phyloP scores from a whole-genome alignment of 2,329 filamentous ascomycete species.

The Colletotrichum lupini region DNA sequence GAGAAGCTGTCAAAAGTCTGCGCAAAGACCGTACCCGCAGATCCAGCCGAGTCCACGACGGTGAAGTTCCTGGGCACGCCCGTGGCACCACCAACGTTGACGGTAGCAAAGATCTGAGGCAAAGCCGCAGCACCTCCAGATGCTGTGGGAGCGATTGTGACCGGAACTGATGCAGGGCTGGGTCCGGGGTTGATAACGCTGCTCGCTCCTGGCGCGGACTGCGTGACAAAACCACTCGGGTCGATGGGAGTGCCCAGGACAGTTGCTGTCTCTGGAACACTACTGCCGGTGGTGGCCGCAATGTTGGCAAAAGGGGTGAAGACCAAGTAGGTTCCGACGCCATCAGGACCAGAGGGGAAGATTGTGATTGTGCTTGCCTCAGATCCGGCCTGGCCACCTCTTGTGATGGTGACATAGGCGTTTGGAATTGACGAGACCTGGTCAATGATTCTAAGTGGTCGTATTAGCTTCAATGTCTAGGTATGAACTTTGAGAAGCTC shows the following conservation, averaged over 20 bases:
- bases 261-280: conserved; percentile 1
- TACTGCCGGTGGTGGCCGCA: conserved; percentile 1
- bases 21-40: conserved; percentile 12
- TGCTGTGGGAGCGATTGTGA: conserved; percentile 4
- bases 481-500: too few relatives aligned
- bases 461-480: not conserved
- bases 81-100: conserved; percentile 21
- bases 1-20: conserved; percentile 28
- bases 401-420: conserved; percentile 28
- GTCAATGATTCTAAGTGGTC: conserved; percentile 11
- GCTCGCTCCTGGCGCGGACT: conserved; percentile 2
- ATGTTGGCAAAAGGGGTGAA: conserved; percentile 12
- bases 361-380: conserved; percentile 27
- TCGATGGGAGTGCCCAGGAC: conserved; percentile 14
- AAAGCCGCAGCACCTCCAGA: not conserved
- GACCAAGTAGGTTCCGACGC: conserved; percentile 26
- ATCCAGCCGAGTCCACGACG: conserved; percentile 8
- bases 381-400: conserved; percentile 23
- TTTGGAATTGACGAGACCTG: conserved; percentile 12
- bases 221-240: conserved; percentile 9
- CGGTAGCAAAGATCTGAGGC: not conserved
- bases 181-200: not conserved
- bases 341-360: conserved; percentile 16
- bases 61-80: conserved; percentile 28
- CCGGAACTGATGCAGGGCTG: conserved; percentile 16